Evolutionary conservation across 768 basidiomycete genomes (phyloP), one percentile per base, ranked within the genome.

Genomic region (Daedaleopsis sinensis): DNA sequence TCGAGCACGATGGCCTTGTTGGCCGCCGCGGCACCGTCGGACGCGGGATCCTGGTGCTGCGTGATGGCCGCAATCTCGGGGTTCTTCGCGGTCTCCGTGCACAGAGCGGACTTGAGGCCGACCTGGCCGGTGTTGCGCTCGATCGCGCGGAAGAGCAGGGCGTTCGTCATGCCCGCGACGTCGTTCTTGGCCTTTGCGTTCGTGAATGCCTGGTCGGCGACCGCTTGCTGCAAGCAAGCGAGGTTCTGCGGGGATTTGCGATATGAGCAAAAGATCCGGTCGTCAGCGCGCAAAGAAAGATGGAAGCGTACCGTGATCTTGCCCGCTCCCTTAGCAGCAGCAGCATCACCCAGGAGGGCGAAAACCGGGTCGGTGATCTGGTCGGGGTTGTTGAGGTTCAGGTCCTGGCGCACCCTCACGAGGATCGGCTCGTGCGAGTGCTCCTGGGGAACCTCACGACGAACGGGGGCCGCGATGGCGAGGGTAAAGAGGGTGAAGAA

Each of bases 171-270:
- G 32, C 84, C 85, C 24, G 80, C 73, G 47, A 87, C 74, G 68
- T 88, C 81, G 16, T 80, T 79, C 3, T 79, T 80, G 13, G 84
- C 82, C 71, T 89, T 89, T 46, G 87, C 87, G 69, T 89, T 89
- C 37, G 86, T 86, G 76, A 89, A 90, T 0, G 88, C 88, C 68
- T 84, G 85, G 67, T 88, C 86, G 49, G 86, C 86, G 7, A 80
- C 82, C 0, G 83, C 84, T 75, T 86, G 84, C 67, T 88, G 87
- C 19, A 89, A 77, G 70, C 87, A 89, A 56, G 80, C 82, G 10
- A 82, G 70, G 66, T 88, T 81, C 81, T 84, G 55, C 42, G 23
- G 44, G 36, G 8, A 7, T 18, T 37, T 58, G 44, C 38, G 51
- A 18, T 1, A 46, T 13, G 21, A 49, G n/a, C 21, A 15, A 46